phyloP scores from a whole-genome alignment of 805 yeast species.

The Scheffersomyces stipitis region DNA sequence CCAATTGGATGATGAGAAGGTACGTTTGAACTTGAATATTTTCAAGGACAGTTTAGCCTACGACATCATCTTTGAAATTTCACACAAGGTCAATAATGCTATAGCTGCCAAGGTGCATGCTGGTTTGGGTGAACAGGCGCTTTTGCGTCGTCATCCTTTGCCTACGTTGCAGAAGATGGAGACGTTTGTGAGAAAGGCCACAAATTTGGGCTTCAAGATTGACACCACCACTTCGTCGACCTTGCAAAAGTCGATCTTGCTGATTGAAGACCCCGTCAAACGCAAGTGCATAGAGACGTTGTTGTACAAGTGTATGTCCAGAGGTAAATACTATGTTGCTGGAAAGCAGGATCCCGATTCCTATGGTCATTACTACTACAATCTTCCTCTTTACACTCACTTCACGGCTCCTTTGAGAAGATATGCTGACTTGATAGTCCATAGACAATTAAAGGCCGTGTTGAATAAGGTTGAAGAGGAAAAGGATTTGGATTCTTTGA shows the following conservation, averaged over 20 bases:
- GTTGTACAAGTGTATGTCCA: constrained; percentile 74
- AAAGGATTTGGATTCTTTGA: constrained; percentile 62
- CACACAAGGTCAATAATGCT: constrained; percentile 77
- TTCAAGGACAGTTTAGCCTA: constrained; percentile 60
- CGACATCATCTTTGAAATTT: constrained; percentile 69
- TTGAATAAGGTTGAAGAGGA: constrained; percentile 43
- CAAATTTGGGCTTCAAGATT: constrained; percentile 61
- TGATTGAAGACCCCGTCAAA: constrained; percentile 57
- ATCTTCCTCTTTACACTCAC: constrained; percentile 85
- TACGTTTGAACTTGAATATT: constrained; percentile 67
- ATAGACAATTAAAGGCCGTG: constrained; percentile 79
- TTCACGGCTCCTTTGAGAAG: constrained; percentile 91
- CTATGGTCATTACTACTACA: constrained; percentile 76
- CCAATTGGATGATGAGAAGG: constrained; percentile 83
- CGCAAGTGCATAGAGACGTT: constrained; percentile 78
- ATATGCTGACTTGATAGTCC: constrained; percentile 90
- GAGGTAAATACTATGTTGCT: constrained; percentile 86
- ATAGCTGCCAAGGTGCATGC: constrained; percentile 81
- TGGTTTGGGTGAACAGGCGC: constrained; percentile 73
- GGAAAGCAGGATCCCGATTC: constrained; percentile 81
- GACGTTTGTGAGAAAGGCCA: constrained; percentile 69
- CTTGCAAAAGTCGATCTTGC: constrained; percentile 67
- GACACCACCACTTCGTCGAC: constrained; percentile 75
- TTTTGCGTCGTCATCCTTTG: constrained; percentile 82
- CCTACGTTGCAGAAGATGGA: constrained; percentile 84